Percentiles rank a stretch among this genome's conserved stretches.
These are phyloP conservation scores for Aspergillus arachidicola DNA, from an alignment of 2,329 filamentous ascomycete species.

Conservation along the genomic window DNA sequence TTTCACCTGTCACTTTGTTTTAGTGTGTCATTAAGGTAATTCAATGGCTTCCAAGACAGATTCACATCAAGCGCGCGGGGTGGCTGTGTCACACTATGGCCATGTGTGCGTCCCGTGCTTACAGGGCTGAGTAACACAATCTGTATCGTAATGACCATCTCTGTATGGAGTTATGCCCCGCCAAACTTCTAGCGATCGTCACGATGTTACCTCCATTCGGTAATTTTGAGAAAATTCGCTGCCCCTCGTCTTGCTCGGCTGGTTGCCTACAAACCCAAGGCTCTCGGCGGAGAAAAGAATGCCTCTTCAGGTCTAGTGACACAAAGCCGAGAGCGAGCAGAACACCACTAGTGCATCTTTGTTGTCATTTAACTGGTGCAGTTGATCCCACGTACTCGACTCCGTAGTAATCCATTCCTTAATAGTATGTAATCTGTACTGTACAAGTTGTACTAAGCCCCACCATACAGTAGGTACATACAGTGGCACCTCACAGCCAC, in stretches of 20 bases:
- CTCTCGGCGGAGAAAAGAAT: not conserved
- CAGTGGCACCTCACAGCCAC: not conserved
- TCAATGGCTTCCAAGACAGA: not conserved
- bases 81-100: conserved; percentile 8
- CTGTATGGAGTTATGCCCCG: not conserved
- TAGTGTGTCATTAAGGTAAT: not conserved
- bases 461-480: not conserved
- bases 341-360: not conserved
- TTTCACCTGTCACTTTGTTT: not conserved
- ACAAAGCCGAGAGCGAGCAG: not conserved
- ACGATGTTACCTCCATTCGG: not conserved
- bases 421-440: not conserved
- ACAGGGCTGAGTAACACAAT: conserved; percentile 14
- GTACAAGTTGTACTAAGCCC: not conserved
- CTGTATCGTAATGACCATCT: not conserved
- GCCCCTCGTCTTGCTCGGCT: not conserved
- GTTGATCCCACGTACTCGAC: not conserved
- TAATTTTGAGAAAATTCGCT: conserved; percentile 6
- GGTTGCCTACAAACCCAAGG: not conserved
- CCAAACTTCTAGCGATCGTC: not conserved
- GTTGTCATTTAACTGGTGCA: not conserved
- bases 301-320: not conserved
- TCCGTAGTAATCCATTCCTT: not conserved
- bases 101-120: conserved; percentile 5
- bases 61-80: not conserved